Conservation (phyloP, 2,329 filamentous ascomycete species). For the Ascochyta koolunga region DNA sequence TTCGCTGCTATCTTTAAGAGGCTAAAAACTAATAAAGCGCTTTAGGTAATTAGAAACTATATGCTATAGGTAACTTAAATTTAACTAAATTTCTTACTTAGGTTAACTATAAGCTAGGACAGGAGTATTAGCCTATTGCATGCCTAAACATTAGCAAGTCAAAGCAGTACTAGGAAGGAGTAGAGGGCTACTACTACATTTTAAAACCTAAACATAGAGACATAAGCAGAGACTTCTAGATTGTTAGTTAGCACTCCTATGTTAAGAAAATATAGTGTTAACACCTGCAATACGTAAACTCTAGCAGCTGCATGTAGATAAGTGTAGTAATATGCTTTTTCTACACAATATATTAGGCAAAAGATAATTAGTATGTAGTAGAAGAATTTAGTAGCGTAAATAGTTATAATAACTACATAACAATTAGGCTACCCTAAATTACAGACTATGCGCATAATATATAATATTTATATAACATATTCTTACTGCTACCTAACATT, state of each 20-base stretch:
- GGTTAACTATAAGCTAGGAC: background rate
- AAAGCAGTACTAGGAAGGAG: constrained; percentile 4
- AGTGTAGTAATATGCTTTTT: background rate
- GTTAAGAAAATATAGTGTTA: background rate
- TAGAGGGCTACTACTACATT: constrained; percentile 12
- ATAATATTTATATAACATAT: too few species aligned
- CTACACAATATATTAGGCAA: background rate
- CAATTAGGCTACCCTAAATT: too few species aligned
- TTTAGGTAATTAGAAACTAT: too few species aligned
- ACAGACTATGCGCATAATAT: too few species aligned
- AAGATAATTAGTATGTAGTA: too few species aligned
- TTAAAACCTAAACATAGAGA: background rate
- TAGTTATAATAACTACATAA: too few species aligned
- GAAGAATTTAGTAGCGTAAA: too few species aligned
- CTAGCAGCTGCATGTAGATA: background rate
- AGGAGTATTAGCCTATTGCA: constrained; percentile 11
- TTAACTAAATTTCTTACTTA: background rate
- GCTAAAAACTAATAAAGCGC: too few species aligned
- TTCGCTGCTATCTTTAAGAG: too few species aligned
- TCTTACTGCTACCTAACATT: too few species aligned
- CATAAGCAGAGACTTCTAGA: constrained; percentile 10
- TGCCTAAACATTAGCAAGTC: constrained; percentile 8
- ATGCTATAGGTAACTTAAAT: background rate
- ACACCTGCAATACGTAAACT: background rate
- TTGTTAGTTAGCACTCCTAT: constrained; percentile 2